Conservation (phyloP, 2,329 filamentous ascomycete genomes). For the Colletotrichum camelliae region DNA sequence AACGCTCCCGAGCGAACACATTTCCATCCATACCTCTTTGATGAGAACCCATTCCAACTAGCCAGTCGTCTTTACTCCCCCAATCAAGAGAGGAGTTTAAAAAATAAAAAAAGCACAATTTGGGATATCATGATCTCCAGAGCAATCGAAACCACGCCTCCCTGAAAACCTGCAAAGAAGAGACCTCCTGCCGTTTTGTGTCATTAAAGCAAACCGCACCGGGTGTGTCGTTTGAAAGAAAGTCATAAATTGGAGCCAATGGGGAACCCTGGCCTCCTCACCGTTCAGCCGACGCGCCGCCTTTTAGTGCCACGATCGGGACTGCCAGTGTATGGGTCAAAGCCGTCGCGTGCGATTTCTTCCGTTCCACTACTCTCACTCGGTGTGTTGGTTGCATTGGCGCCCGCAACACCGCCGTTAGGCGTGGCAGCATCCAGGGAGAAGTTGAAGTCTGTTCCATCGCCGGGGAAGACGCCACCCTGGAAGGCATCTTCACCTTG, state of each 20-base stretch:
- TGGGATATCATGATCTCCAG: constrained; percentile 15
- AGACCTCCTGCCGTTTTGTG: background rate
- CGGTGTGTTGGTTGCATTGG: constrained; percentile 36
- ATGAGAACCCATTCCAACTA: background rate
- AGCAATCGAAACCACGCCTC: background rate
- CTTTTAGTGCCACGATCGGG: constrained; percentile 39
- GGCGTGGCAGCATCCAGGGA: constrained; percentile 43
- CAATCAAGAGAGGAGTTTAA: background rate
- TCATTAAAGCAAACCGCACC: background rate
- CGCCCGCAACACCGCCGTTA: constrained; percentile 26
- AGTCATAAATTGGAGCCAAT: background rate
- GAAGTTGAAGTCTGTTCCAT: constrained; percentile 58
- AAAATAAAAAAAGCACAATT: background rate
- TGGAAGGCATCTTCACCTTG: constrained; percentile 45
- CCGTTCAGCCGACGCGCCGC: constrained; percentile 34
- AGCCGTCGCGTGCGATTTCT: constrained; percentile 52
- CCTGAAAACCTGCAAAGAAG: background rate
- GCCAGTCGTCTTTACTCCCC: background rate
- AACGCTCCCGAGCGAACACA: background rate
- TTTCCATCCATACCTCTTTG: background rate
- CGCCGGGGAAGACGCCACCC: constrained; percentile 40
- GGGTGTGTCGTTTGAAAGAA: background rate
- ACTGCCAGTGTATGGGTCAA: constrained; percentile 32
- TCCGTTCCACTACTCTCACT: constrained; percentile 56
- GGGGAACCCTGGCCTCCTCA: background rate